Percentiles rank a stretch among this genome's conserved stretches.
These are phyloP conservation scores for Paecilomyces niveus DNA, from an alignment of 2,329 filamentous ascomycete genomes.

Conservation along the genomic window DNA sequence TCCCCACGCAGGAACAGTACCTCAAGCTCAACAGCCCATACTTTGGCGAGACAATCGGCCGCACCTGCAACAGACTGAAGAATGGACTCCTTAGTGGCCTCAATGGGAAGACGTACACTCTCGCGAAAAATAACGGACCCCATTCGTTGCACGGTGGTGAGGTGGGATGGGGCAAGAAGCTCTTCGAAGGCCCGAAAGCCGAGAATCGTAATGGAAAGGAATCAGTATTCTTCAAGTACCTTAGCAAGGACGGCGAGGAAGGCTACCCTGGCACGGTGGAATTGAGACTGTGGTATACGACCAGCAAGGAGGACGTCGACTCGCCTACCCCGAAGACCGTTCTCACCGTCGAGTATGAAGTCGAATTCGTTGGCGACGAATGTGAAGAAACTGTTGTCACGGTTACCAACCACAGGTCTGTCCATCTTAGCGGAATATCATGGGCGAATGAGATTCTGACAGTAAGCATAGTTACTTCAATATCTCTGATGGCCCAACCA, in stretches of 20 bases:
- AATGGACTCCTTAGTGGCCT: conserved; percentile 62
- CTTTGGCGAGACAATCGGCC: conserved; percentile 92
- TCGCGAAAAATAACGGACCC: conserved; percentile 66
- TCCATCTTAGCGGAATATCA: conserved; percentile 3
- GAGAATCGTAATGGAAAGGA: conserved; percentile 54
- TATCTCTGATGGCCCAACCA: conserved; percentile 51
- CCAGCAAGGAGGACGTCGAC: conserved; percentile 57
- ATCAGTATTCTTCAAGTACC: conserved; percentile 57
- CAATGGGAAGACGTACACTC: conserved; percentile 61
- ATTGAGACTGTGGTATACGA: conserved; percentile 69
- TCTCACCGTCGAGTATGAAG: conserved; percentile 84
- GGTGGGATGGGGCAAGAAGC: conserved; percentile 71
- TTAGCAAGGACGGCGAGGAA: conserved; percentile 76
- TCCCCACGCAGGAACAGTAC: conserved; percentile 70
- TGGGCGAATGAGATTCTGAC: conserved; percentile 3
- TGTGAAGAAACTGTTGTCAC: conserved; percentile 87
- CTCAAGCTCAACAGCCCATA: conserved; percentile 65
- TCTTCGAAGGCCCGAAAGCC: conserved; percentile 65
- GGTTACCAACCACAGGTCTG: conserved; percentile 89
- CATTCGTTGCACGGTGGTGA: conserved; percentile 67
- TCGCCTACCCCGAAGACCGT: conserved; percentile 59
- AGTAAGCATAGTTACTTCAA: conserved; percentile 55
- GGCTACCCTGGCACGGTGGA: conserved; percentile 84
- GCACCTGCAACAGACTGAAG: conserved; percentile 70
- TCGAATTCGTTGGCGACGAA: conserved; percentile 65